Percentiles rank a stretch among this genome's conserved stretches.
Conservation (phyloP, 1,284 basidiomycete genomes). For the Anthracocystis panici-leucophaei region DNA sequence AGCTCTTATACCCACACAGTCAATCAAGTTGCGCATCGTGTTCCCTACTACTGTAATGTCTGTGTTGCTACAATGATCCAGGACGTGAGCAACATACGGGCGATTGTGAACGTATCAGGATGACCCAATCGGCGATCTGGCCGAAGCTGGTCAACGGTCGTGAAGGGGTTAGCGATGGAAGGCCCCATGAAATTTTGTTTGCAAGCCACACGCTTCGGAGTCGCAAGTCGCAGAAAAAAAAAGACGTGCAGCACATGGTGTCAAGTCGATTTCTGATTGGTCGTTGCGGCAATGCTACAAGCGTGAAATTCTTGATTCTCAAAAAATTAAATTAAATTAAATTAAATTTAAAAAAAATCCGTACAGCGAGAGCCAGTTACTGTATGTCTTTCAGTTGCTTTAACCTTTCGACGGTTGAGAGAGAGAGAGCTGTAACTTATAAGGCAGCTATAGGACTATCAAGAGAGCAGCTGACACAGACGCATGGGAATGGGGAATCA, state of each 20-base stretch:
- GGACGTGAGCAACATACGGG: neutral
- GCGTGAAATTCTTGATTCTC: too few relatives aligned
- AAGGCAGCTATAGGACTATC: too few relatives aligned
- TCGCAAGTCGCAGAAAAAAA: too few relatives aligned
- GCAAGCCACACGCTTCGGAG: neutral
- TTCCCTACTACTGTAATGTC: neutral
- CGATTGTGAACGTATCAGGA: neutral
- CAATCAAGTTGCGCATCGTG: neutral
- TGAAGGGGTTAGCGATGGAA: slow-evolving; percentile 1
- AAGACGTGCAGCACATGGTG: neutral
- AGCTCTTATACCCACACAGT: slow-evolving; percentile 4
- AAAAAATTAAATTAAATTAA: too few relatives aligned
- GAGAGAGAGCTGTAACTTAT: too few relatives aligned
- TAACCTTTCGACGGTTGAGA: neutral
- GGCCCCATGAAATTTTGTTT: neutral
- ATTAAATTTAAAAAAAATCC: too few relatives aligned
- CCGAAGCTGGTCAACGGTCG: neutral
- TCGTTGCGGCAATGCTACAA: neutral
- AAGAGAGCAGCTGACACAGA: too few relatives aligned
- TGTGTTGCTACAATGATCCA: neutral
- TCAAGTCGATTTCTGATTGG: slow-evolving; percentile 4
- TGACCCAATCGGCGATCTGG: neutral
- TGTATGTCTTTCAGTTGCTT: neutral
- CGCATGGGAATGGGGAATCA: too few relatives aligned
- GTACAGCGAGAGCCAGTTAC: too few relatives aligned